Percentiles rank a stretch among this genome's conserved stretches.
These are phyloP conservation scores for Globisporangium perplexum DNA, from an alignment of 352 stramenopile species.

Conservation along the genomic window DNA sequence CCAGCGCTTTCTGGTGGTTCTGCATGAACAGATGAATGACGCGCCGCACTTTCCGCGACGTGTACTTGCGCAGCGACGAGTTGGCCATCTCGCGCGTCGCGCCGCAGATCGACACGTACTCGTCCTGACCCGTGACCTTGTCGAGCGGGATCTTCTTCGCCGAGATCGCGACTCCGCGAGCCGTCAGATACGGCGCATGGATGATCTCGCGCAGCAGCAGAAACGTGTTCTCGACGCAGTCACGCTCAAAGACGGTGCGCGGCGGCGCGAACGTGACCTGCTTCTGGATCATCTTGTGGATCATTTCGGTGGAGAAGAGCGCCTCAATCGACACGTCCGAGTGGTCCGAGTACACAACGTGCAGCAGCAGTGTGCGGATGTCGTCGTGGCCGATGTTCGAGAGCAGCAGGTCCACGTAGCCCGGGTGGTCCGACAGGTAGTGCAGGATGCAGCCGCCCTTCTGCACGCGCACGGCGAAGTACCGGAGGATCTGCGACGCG, in stretches of 20 bases:
- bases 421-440: conserved; percentile 49
- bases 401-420: conserved; percentile 65
- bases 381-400: conserved; percentile 81
- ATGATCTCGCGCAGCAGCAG: conserved; percentile 76
- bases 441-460: conserved; percentile 76
- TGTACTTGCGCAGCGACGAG: conserved; percentile 81
- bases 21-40: conserved; percentile 83
- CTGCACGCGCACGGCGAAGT: conserved; percentile 73
- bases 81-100: conserved; percentile 79
- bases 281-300: conserved; percentile 75
- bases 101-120: conserved; percentile 85
- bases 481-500: conserved; percentile 71
- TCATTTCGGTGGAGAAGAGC: conserved; percentile 63
- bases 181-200: conserved; percentile 79
- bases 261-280: conserved; percentile 68
- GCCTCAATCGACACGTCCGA: conserved; percentile 65
- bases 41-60: conserved; percentile 77
- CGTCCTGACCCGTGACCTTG: conserved; percentile 79
- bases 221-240: conserved; percentile 80
- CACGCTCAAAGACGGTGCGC: conserved; percentile 64
- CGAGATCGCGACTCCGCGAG: conserved; percentile 77
- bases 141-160: conserved; percentile 82
- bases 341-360: conserved; percentile 83
- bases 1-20: conserved; percentile 57
- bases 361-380: conserved; percentile 67